These are phyloP conservation scores for Zymoseptoria pseudotritici DNA, from an alignment of 2,329 filamentous ascomycete species.

Conservation along the genomic window DNA sequence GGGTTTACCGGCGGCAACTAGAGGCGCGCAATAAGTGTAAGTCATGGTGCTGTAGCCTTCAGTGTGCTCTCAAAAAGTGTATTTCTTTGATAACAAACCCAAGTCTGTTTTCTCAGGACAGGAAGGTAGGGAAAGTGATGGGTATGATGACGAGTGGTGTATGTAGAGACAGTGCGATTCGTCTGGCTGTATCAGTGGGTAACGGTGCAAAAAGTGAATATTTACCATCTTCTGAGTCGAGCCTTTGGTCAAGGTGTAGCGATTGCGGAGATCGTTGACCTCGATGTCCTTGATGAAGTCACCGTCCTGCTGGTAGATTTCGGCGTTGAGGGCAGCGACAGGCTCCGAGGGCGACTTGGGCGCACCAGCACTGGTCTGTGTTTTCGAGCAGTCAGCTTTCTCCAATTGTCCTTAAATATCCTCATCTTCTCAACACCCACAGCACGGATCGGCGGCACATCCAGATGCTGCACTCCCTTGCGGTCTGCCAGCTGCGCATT, in stretches of 20 bases:
- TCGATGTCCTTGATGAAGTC: slow-evolving; percentile 99
- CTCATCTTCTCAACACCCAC: slow-evolving; percentile 28
- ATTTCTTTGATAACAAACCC: slow-evolving; percentile 23
- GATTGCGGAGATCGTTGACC: slow-evolving; percentile 94
- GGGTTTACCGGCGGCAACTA: slow-evolving; percentile 41
- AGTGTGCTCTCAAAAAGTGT: background rate
- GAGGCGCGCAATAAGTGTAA: slow-evolving; percentile 38
- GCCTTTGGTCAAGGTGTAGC: slow-evolving; percentile 94
- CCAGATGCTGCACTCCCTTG: slow-evolving; percentile 83
- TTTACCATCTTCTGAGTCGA: slow-evolving; percentile 99
- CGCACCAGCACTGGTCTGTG: slow-evolving; percentile 39
- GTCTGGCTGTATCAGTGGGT: slow-evolving; percentile 56
- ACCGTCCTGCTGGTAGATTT: slow-evolving; percentile 90
- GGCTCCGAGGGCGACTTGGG: slow-evolving; percentile 48
- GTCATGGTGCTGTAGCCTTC: slow-evolving; percentile 33
- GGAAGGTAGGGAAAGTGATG: background rate
- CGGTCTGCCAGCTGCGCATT: slow-evolving; percentile 49
- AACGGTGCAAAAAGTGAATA: slow-evolving; percentile 48
- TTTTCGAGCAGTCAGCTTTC: slow-evolving; percentile 16
- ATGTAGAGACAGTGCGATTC: slow-evolving; percentile 9
- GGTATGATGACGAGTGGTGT: background rate
- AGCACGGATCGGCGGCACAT: slow-evolving; percentile 71
- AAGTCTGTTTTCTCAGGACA: slow-evolving; percentile 15
- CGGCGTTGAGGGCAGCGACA: slow-evolving; percentile 62
- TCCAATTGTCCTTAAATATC: slow-evolving; percentile 14